Evolutionary conservation across 345 rosid genomes (phyloP).

Genomic region (Pistacia atlantica): DNA sequence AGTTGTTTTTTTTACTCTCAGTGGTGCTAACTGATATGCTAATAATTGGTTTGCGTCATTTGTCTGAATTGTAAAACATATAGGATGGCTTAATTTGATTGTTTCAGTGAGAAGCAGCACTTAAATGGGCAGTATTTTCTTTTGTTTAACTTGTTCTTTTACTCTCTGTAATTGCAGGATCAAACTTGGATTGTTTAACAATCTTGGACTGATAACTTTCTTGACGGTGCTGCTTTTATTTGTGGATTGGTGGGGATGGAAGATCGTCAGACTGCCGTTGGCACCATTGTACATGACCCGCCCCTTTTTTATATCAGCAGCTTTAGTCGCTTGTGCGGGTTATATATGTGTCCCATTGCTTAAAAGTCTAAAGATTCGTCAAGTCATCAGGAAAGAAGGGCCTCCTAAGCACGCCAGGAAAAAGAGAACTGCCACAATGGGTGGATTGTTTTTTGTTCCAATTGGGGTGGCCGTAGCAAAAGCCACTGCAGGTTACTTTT

Average conservation of each 20-base stretch:
- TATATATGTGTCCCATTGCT: constrained; percentile 77
- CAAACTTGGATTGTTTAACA: constrained; percentile 62
- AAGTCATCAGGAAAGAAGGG: constrained; percentile 43
- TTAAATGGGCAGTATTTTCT: neutral
- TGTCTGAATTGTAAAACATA: neutral
- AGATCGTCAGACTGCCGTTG: constrained; percentile 84
- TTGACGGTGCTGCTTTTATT: constrained; percentile 51
- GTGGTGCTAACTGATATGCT: too few species aligned
- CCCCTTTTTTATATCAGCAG: constrained; percentile 65
- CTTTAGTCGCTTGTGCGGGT: constrained; percentile 60
- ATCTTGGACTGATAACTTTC: constrained; percentile 65
- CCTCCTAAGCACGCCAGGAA: constrained; percentile 45
- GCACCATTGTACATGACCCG: constrained; percentile 64
- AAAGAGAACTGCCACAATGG: constrained; percentile 78
- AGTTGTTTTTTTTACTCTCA: too few species aligned
- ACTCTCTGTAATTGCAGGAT: constrained; percentile 47
- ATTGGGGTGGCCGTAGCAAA: constrained; percentile 71
- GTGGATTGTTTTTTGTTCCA: constrained; percentile 81
- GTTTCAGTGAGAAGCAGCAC: neutral
- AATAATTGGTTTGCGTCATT: too few species aligned
- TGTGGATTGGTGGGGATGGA: constrained; percentile 90
- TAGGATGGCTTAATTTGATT: neutral
- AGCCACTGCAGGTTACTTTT: constrained; percentile 53
- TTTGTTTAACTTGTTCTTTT: constrained; percentile 14
- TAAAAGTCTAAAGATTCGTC: constrained; percentile 51